A percentile compares a stretch with the other conserved stretches of the same genome.
phyloP scores from a whole-genome alignment of 208 protist species.

The Vickermania ingenoplastis region DNA sequence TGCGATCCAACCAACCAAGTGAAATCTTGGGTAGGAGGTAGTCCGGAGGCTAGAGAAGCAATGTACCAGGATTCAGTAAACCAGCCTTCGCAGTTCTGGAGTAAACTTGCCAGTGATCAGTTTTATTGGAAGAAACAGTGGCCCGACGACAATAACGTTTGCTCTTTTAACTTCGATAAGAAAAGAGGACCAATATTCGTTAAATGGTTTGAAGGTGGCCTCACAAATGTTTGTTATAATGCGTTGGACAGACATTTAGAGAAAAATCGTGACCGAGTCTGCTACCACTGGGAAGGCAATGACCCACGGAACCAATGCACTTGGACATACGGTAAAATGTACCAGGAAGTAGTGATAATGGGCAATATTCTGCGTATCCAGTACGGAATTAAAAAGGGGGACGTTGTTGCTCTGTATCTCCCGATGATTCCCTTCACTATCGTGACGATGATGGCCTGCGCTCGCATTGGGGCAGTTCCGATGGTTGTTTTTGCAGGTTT shows the following conservation, averaged over 20 bases:
- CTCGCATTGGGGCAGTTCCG: slow-evolving; percentile 93
- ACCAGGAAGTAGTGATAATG: slow-evolving; percentile 68
- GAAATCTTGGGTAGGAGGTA: slow-evolving; percentile 13
- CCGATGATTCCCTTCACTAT: slow-evolving; percentile 92
- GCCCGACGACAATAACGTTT: slow-evolving; percentile 10
- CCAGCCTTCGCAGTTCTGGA: slow-evolving; percentile 26
- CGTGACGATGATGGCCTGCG: slow-evolving; percentile 95
- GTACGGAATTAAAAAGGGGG: slow-evolving; percentile 87
- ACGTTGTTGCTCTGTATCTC: slow-evolving; percentile 94
- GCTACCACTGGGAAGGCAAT: slow-evolving; percentile 88
- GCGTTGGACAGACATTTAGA: slow-evolving; percentile 75
- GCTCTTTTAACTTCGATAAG: slow-evolving; percentile 37
- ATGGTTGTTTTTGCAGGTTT: slow-evolving; percentile 85
- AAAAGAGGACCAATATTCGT: slow-evolving; percentile 24
- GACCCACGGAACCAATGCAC: slow-evolving; percentile 23
- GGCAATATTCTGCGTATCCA: slow-evolving; percentile 83
- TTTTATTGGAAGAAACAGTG: slow-evolving; percentile 27
- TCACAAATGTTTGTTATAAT: slow-evolving; percentile 81
- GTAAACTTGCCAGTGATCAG: slow-evolving; percentile 10
- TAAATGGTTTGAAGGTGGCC: slow-evolving; percentile 54
- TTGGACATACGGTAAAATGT: slow-evolving; percentile 86
- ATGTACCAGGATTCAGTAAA: slow-evolving; percentile 25
- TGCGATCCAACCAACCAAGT: slow-evolving; percentile 5
- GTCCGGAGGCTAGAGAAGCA: slow-evolving; percentile 8
- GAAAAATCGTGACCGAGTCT: slow-evolving; percentile 52